phyloP scores from a whole-genome alignment of 257 asterid species.

The Paraleonurus japonicus region DNA sequence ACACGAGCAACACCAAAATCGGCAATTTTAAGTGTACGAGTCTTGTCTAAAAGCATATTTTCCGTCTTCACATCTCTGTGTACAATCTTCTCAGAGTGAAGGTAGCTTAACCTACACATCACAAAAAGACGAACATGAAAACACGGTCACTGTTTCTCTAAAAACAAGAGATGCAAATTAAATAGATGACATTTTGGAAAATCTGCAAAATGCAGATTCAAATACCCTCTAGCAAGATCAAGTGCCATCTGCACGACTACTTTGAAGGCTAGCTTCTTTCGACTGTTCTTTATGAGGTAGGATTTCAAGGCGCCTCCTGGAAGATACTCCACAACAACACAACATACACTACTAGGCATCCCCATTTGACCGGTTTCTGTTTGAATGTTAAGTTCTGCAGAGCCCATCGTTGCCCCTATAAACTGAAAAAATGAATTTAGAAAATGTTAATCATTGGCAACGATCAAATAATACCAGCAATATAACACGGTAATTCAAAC shows the following conservation, averaged over 20 bases:
- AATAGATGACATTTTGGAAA: neutral
- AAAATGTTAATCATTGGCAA: constrained; percentile 8
- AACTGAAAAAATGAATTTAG: constrained; percentile 44
- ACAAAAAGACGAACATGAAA: neutral
- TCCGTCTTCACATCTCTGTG: constrained; percentile 84
- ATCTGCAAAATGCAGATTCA: neutral
- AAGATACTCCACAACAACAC: constrained; percentile 77
- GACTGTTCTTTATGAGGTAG: constrained; percentile 66
- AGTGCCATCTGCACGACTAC: constrained; percentile 77
- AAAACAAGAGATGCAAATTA: neutral
- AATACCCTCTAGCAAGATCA: constrained; percentile 76
- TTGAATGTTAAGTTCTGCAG: constrained; percentile 58
- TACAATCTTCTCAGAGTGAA: constrained; percentile 69
- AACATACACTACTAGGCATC: constrained; percentile 68
- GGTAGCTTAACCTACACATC: constrained; percentile 63
- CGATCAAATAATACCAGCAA: neutral
- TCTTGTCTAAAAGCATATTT: constrained; percentile 68
- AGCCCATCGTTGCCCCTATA: constrained; percentile 77
- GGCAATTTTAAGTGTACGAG: constrained; percentile 64
- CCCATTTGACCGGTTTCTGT: constrained; percentile 68
- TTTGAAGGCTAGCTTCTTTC: constrained; percentile 69
- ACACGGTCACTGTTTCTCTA: neutral
- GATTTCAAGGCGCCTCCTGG: constrained; percentile 73
- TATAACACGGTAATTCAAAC: neutral
- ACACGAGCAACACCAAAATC: constrained; percentile 81